phyloP scores from a whole-genome alignment of 2,329 filamentous ascomycete species.

The Bipolaris sorokiniana region DNA sequence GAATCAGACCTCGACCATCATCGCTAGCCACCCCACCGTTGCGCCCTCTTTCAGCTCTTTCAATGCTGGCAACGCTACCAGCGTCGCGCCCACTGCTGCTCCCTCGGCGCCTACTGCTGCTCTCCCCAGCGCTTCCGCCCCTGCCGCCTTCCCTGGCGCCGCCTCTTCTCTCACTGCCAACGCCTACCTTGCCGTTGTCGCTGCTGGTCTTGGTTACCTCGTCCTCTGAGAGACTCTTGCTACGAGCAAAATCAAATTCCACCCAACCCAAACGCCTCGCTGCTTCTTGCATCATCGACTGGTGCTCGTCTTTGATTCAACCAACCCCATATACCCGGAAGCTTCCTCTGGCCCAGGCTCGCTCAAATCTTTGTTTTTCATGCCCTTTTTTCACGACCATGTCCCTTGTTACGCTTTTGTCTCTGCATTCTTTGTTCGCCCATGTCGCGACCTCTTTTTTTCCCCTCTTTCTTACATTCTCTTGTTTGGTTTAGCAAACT shows the following conservation, averaged over 20 bases:
- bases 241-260: conserved; percentile 5
- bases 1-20: conserved; percentile 45
- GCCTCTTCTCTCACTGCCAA: conserved; percentile 42
- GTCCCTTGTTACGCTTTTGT: conserved; percentile 16
- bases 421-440: conserved; percentile 2
- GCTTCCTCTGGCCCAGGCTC: conserved; percentile 24
- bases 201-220: conserved; percentile 43
- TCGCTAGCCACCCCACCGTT: conserved; percentile 24
- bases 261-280: conserved; percentile 9
- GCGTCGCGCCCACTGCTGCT: conserved; percentile 11
- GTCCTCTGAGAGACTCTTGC: conserved; percentile 38
- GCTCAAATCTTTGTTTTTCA: conserved; percentile 24
- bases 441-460: conserved; percentile 4
- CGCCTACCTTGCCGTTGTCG: conserved; percentile 38
- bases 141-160: conserved; percentile 42
- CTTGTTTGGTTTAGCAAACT: neutral
- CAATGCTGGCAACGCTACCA: conserved; percentile 32
- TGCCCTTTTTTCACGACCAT: conserved; percentile 29
- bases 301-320: conserved; percentile 38
- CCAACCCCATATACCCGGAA: conserved; percentile 18
- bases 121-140: conserved; percentile 18
- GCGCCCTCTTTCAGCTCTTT: conserved; percentile 23
- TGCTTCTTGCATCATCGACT: conserved; percentile 40
- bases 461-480: conserved; percentile 21
- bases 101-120: conserved; percentile 15